phyloP scores from a whole-genome alignment of 2,329 filamentous ascomycete species.

The Xylariaceae sp. region DNA sequence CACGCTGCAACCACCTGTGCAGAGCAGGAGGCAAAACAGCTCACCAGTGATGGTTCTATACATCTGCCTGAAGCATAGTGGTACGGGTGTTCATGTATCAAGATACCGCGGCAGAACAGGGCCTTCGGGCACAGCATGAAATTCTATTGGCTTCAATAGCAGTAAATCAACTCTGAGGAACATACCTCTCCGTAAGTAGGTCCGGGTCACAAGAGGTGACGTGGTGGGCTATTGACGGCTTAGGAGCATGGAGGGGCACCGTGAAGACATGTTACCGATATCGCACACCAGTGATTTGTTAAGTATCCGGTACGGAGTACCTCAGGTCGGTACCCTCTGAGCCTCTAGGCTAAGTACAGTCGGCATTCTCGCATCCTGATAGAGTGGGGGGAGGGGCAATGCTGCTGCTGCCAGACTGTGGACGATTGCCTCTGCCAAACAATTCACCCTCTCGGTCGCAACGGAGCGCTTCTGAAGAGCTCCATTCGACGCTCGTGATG shows the following conservation, averaged over 20 bases:
- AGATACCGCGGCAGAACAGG: too few relatives aligned
- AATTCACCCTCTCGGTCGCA: too few relatives aligned
- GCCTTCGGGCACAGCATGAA: not conserved
- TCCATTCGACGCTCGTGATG: too few relatives aligned
- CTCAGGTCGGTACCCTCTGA: not conserved
- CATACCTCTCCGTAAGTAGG: not conserved
- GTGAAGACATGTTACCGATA: not conserved
- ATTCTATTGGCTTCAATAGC: not conserved
- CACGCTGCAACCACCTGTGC: too few relatives aligned
- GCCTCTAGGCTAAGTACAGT: not conserved
- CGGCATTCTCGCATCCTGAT: not conserved
- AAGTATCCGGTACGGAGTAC: too few relatives aligned
- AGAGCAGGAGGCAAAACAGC: too few relatives aligned
- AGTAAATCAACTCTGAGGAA: not conserved
- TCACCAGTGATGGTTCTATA: not conserved
- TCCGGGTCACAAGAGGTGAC: too few relatives aligned
- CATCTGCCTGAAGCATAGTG: not conserved
- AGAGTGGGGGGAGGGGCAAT: not conserved
- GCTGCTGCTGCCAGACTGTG: not conserved
- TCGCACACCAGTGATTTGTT: too few relatives aligned
- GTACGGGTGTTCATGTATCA: too few relatives aligned
- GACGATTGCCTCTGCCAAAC: too few relatives aligned
- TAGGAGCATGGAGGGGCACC: not conserved
- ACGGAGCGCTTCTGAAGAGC: too few relatives aligned
- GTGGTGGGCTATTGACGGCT: slow-evolving; percentile 1